Percentiles rank a stretch among this genome's conserved stretches.
Evolutionary conservation across 345 rosid species (phyloP).

Genomic region (Euphorbia lathyris): DNA sequence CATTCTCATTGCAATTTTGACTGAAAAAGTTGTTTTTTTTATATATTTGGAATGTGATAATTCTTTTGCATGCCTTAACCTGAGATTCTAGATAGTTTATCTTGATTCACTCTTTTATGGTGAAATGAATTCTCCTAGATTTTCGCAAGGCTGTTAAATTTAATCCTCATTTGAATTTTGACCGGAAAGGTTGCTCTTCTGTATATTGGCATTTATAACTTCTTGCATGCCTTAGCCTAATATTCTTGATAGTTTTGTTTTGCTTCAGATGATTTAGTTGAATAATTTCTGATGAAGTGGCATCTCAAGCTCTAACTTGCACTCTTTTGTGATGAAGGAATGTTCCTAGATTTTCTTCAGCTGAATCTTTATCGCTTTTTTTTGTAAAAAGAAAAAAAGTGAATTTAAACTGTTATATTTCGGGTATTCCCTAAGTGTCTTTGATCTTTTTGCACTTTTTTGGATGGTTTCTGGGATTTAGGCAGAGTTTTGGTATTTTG

Average conservation of each 20-base stretch:
- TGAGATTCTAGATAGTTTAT: not conserved
- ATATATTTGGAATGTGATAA: not conserved
- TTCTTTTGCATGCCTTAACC: not conserved
- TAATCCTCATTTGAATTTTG: not conserved
- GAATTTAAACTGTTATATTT: too few relatives aligned
- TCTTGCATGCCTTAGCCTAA: not conserved
- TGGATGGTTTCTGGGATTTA: not conserved
- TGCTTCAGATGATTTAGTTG: not conserved
- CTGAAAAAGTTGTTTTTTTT: not conserved
- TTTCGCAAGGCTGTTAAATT: not conserved
- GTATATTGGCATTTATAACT: not conserved
- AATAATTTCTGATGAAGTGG: not conserved
- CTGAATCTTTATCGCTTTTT: too few relatives aligned
- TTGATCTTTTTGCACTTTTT: not conserved
- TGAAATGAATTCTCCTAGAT: not conserved
- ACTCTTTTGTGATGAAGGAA: not conserved
- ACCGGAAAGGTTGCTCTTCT: not conserved
- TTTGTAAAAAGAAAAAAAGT: too few relatives aligned
- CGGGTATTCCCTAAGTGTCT: not conserved
- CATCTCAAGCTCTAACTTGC: not conserved
- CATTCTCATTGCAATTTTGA: not conserved
- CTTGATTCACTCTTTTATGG: not conserved
- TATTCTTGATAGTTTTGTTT: not conserved
- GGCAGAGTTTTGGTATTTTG: not conserved
- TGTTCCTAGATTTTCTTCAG: too few relatives aligned